Conservation (phyloP, 2,329 filamentous ascomycete genomes). For the Aspergillus ibericus region DNA sequence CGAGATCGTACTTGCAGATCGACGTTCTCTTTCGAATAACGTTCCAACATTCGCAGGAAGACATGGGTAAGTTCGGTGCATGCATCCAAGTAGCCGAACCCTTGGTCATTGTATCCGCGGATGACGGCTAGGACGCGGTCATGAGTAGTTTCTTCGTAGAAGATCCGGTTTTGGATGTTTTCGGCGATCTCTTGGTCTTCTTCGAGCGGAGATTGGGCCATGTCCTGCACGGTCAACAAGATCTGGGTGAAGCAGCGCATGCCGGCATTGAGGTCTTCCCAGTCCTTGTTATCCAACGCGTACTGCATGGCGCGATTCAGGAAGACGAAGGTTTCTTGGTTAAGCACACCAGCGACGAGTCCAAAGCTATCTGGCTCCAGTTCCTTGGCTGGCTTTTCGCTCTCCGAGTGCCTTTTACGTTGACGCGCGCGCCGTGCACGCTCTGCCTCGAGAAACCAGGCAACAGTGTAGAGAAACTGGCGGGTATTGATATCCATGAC, state of each 20-base stretch:
- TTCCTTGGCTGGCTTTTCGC: slow-evolving; percentile 51
- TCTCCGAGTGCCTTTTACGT: slow-evolving; percentile 53
- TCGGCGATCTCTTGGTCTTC: slow-evolving; percentile 98
- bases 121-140: slow-evolving; percentile 80
- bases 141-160: slow-evolving; percentile 95
- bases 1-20: slow-evolving; percentile 90
- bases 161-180: slow-evolving; percentile 94
- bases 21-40: slow-evolving; percentile 90
- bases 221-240: slow-evolving; percentile 85
- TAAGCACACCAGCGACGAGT: slow-evolving; percentile 83
- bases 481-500: slow-evolving; percentile 73
- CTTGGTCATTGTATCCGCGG: slow-evolving; percentile 86
- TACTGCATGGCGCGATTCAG: slow-evolving; percentile 80
- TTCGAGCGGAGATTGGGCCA: slow-evolving; percentile 78
- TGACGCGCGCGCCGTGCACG: slow-evolving; percentile 66
- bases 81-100: slow-evolving; percentile 89
- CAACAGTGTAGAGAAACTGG: slow-evolving; percentile 89
- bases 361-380: slow-evolving; percentile 74
- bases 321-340: slow-evolving; percentile 91
- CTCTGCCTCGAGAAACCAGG: slow-evolving; percentile 91
- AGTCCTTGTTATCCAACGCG: slow-evolving; percentile 77
- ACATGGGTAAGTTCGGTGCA: slow-evolving; percentile 88
- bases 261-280: slow-evolving; percentile 80
- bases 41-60: slow-evolving; percentile 86
- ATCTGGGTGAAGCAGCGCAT: slow-evolving; percentile 97